Conservation (phyloP, 2,329 filamentous ascomycete genomes). For the Colletotrichum falcatum region DNA sequence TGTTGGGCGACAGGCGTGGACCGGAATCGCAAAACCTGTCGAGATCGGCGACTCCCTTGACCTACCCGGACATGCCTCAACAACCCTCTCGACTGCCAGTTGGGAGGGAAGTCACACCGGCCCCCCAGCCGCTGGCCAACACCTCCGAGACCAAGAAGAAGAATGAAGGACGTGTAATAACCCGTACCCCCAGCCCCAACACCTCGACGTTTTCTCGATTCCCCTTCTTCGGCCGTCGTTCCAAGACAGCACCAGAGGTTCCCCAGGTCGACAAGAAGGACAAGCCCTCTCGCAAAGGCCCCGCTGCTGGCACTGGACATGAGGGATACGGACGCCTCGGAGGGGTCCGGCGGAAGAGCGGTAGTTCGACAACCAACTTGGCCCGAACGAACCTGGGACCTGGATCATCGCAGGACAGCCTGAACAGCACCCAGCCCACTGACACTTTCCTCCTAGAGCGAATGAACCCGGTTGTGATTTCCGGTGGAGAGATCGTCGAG, state of each 20-base stretch:
- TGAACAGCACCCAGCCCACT: constrained; percentile 55
- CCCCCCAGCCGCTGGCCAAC: constrained; percentile 43
- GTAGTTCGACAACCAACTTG: constrained; percentile 64
- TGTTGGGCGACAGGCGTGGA: constrained; percentile 59
- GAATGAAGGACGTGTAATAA: constrained; percentile 45
- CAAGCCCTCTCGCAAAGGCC: constrained; percentile 76
- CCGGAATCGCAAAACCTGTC: constrained; percentile 52
- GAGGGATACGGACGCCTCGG: constrained; percentile 83
- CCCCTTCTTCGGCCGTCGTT: constrained; percentile 80
- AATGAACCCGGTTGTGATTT: constrained; percentile 75
- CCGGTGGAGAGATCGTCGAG: constrained; percentile 71
- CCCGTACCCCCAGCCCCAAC: constrained; percentile 66
- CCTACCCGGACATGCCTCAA: constrained; percentile 48
- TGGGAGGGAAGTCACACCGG: constrained; percentile 52
- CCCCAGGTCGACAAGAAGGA: constrained; percentile 66
- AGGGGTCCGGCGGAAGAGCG: constrained; percentile 71
- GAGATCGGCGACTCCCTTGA: constrained; percentile 52
- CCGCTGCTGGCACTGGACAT: constrained; percentile 91
- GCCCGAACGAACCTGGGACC: constrained; percentile 58
- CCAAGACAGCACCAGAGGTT: constrained; percentile 71
- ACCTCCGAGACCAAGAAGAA: constrained; percentile 44
- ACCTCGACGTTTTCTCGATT: constrained; percentile 75
- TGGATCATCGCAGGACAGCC: constrained; percentile 64
- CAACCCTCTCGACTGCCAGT: constrained; percentile 47
- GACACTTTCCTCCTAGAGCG: constrained; percentile 72